Conservation (phyloP, 768 basidiomycete species). For the Boletus rufocinnamomeus region DNA sequence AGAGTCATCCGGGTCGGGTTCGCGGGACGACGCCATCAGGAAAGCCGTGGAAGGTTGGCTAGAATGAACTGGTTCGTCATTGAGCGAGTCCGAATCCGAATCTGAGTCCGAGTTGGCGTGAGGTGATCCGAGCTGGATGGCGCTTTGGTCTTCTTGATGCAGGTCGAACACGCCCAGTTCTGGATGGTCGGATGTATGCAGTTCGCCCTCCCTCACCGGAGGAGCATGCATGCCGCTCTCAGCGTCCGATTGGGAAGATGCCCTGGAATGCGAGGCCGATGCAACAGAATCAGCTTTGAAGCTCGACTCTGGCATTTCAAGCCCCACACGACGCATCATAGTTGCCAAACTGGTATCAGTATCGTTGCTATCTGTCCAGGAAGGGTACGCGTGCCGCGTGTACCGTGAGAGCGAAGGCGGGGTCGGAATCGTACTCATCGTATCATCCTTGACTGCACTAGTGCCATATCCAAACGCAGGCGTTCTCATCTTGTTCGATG, state of each 20-base stretch:
- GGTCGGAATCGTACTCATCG: slow-evolving; percentile 66
- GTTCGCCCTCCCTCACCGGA: slow-evolving; percentile 3
- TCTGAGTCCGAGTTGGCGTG: slow-evolving; percentile 16
- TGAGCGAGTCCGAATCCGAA: slow-evolving; percentile 58
- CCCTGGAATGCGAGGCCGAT: slow-evolving; percentile 15
- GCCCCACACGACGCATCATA: slow-evolving; percentile 65
- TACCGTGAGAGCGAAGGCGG: slow-evolving; percentile 76
- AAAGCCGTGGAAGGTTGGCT: slow-evolving; percentile 73
- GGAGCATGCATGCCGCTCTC: slow-evolving; percentile 2
- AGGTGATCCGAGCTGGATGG: slow-evolving; percentile 14
- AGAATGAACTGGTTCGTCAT: slow-evolving; percentile 53
- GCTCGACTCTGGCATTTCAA: slow-evolving; percentile 42
- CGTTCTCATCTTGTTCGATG: slow-evolving; percentile 27
- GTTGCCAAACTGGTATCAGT: slow-evolving; percentile 65
- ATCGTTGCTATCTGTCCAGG: slow-evolving; percentile 44
- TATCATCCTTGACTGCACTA: slow-evolving; percentile 47
- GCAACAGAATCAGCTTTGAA: slow-evolving; percentile 16
- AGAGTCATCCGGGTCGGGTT: slow-evolving; percentile 36
- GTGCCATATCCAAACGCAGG: slow-evolving; percentile 32
- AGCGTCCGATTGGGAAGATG: slow-evolving; percentile 9
- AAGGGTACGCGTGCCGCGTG: slow-evolving; percentile 41
- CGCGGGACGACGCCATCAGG: slow-evolving; percentile 55
- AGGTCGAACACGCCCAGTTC: slow-evolving; percentile 28
- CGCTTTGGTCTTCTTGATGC: slow-evolving; percentile 28
- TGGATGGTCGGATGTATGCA: slow-evolving; percentile 30